These are phyloP conservation scores for Aureobasidium melanogenum DNA, from an alignment of 2,329 filamentous ascomycete species.

Conservation along the genomic window DNA sequence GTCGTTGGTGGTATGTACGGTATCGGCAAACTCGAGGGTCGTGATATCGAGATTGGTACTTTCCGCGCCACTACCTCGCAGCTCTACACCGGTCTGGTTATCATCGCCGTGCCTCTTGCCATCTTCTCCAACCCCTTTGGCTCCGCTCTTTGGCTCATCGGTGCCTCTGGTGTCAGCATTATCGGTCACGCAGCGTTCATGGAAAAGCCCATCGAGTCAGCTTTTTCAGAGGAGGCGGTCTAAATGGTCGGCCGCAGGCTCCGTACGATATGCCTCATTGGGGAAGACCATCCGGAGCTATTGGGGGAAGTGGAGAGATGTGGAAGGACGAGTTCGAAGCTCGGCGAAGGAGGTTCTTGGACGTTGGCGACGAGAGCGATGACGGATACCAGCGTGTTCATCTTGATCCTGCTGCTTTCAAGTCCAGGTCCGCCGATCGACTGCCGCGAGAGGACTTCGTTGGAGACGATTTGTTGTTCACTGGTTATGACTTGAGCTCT, in stretches of 20 bases:
- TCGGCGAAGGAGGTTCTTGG: slow-evolving; percentile 51
- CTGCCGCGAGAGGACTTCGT: slow-evolving; percentile 25
- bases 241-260: slow-evolving; percentile 99
- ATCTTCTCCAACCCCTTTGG: slow-evolving; percentile 76
- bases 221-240: slow-evolving; percentile 99
- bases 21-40: slow-evolving; percentile 82
- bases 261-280: slow-evolving; percentile 75
- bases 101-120: slow-evolving; percentile 75
- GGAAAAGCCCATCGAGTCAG: slow-evolving; percentile 99
- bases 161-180: slow-evolving; percentile 87
- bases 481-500: slow-evolving; percentile 37
- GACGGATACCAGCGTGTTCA: slow-evolving; percentile 32
- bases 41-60: slow-evolving; percentile 77
- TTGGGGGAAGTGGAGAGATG: slow-evolving; percentile 42
- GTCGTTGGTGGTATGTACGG: slow-evolving; percentile 80
- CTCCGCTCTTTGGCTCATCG: slow-evolving; percentile 90
- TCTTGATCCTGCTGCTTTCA: slow-evolving; percentile 31
- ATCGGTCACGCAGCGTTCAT: slow-evolving; percentile 90
- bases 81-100: slow-evolving; percentile 81
- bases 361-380: slow-evolving; percentile 51
- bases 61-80: slow-evolving; percentile 81
- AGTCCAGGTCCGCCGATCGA: slow-evolving; percentile 12
- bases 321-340: slow-evolving; percentile 45
- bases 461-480: slow-evolving; percentile 41
- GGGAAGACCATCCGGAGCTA: slow-evolving; percentile 94